Percentiles rank a stretch among this genome's conserved stretches.
phyloP scores from a whole-genome alignment of 2,329 filamentous ascomycete genomes.

The Pezicula rhizophila region DNA sequence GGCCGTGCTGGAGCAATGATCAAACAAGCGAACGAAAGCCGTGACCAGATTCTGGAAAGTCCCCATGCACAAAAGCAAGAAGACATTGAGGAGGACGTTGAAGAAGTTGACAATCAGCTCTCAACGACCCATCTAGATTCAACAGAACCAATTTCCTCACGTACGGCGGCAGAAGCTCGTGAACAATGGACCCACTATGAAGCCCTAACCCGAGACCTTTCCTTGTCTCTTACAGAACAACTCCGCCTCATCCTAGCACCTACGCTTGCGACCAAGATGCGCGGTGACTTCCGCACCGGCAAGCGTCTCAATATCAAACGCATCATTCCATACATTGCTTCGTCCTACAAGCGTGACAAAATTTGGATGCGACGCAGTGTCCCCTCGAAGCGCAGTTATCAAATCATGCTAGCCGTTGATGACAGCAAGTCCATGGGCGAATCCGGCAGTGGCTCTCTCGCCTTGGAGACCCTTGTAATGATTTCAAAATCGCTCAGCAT shows the following conservation, averaged over 20 bases:
- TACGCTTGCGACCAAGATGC: slow-evolving; percentile 91
- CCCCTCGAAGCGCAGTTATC: slow-evolving; percentile 89
- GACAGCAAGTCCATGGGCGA: slow-evolving; percentile 94
- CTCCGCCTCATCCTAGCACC: slow-evolving; percentile 92
- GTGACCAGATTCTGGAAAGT: slow-evolving; percentile 29
- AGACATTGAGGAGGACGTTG: slow-evolving; percentile 31
- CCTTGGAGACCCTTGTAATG: slow-evolving; percentile 90
- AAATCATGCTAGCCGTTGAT: slow-evolving; percentile 95
- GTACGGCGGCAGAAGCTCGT: slow-evolving; percentile 53
- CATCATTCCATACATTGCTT: slow-evolving; percentile 98
- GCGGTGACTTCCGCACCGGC: slow-evolving; percentile 92
- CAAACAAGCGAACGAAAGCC: slow-evolving; percentile 40
- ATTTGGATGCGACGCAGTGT: slow-evolving; percentile 97
- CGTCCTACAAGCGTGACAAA: slow-evolving; percentile 97
- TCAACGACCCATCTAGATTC: slow-evolving; percentile 63
- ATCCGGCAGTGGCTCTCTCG: slow-evolving; percentile 65
- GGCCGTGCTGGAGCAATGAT: slow-evolving; percentile 53
- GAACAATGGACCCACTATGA: slow-evolving; percentile 83
- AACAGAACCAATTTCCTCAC: slow-evolving; percentile 10
- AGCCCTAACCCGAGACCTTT: slow-evolving; percentile 74
- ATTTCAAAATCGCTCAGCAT: slow-evolving; percentile 81
- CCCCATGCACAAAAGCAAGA: slow-evolving; percentile 1
- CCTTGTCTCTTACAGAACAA: slow-evolving; percentile 85
- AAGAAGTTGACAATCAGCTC: slow-evolving; percentile 48
- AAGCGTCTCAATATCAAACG: slow-evolving; percentile 99